Conservation (phyloP, 805 yeast genomes). For the Isabelozyma gotoi region DNA sequence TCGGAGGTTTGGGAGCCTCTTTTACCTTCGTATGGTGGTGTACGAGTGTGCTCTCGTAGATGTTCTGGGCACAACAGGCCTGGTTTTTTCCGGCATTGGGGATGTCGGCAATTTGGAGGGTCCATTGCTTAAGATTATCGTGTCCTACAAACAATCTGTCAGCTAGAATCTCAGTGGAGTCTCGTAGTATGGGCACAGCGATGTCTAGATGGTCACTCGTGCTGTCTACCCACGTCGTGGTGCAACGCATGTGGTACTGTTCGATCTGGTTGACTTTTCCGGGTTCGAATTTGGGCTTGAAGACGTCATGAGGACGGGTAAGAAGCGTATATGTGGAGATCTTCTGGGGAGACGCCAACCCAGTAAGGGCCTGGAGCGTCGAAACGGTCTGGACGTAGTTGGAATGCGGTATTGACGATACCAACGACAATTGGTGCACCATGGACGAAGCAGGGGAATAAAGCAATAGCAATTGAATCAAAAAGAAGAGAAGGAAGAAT, state of each 20-base stretch:
- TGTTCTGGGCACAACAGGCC: constrained; percentile 60
- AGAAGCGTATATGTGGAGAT: constrained; percentile 50
- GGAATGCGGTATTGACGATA: constrained; percentile 42
- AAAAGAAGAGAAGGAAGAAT: too few relatives aligned
- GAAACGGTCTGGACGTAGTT: constrained; percentile 43
- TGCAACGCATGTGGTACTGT: constrained; percentile 51
- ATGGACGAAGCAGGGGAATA: constrained; percentile 26
- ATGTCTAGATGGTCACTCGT: constrained; percentile 21
- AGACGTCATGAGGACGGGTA: constrained; percentile 50
- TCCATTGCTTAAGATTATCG: constrained; percentile 46
- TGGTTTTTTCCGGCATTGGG: constrained; percentile 73
- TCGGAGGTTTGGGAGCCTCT: background rate
- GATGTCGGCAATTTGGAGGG: constrained; percentile 64
- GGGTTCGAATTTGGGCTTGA: constrained; percentile 52
- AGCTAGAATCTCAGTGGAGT: constrained; percentile 18
- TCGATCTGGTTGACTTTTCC: constrained; percentile 60
- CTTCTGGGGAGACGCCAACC: constrained; percentile 42
- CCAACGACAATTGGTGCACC: constrained; percentile 57
- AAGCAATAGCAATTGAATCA: too few relatives aligned
- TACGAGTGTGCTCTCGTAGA: constrained; percentile 58
- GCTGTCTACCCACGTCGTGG: constrained; percentile 45
- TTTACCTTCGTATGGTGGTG: constrained; percentile 44
- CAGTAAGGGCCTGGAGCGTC: constrained; percentile 54
- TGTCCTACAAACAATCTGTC: constrained; percentile 26
- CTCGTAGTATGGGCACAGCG: constrained; percentile 21